These are phyloP conservation scores for Dactylellina sp. DNA, from an alignment of 2,329 filamentous ascomycete genomes.

Conservation along the genomic window DNA sequence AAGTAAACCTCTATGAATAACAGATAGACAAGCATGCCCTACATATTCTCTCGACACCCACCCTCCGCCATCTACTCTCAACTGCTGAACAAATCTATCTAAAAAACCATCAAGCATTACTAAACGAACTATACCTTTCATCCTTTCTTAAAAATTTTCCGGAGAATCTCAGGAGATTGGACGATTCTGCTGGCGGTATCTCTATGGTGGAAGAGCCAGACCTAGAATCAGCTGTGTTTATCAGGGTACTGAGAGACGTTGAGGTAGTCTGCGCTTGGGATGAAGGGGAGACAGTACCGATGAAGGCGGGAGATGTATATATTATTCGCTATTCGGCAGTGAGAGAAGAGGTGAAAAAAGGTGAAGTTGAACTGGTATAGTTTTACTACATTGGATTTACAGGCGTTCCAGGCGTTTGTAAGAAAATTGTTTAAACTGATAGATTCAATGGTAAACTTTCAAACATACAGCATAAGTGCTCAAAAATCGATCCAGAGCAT, in stretches of 20 bases:
- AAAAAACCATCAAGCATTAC: conserved; percentile 82
- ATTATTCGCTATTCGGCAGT: conserved; percentile 62
- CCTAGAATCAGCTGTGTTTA: conserved; percentile 83
- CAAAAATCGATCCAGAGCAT: neutral
- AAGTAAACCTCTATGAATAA: conserved; percentile 3
- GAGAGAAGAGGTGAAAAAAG: conserved; percentile 60
- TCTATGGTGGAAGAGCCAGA: conserved; percentile 94
- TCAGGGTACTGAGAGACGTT: conserved; percentile 74
- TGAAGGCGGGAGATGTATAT: conserved; percentile 62
- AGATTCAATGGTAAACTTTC: neutral
- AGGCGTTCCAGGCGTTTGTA: conserved; percentile 8
- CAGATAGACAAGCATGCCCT: conserved; percentile 82
- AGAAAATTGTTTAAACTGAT: too few species aligned
- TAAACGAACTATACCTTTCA: conserved; percentile 84
- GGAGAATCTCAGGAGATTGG: conserved; percentile 79
- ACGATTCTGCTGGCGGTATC: conserved; percentile 88
- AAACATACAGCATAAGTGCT: neutral
- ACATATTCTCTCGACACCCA: conserved; percentile 74
- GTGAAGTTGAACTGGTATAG: conserved; percentile 62
- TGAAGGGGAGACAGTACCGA: conserved; percentile 60
- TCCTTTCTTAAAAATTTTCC: conserved; percentile 90
- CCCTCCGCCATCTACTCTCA: conserved; percentile 75
- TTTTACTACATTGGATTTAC: neutral
- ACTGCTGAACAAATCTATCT: conserved; percentile 83
- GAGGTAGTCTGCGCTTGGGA: conserved; percentile 60